A percentile compares a stretch with the other conserved stretches of the same genome.
phyloP scores from a whole-genome alignment of 2,329 filamentous ascomycete species.

The Ophioceras dolichostomum region DNA sequence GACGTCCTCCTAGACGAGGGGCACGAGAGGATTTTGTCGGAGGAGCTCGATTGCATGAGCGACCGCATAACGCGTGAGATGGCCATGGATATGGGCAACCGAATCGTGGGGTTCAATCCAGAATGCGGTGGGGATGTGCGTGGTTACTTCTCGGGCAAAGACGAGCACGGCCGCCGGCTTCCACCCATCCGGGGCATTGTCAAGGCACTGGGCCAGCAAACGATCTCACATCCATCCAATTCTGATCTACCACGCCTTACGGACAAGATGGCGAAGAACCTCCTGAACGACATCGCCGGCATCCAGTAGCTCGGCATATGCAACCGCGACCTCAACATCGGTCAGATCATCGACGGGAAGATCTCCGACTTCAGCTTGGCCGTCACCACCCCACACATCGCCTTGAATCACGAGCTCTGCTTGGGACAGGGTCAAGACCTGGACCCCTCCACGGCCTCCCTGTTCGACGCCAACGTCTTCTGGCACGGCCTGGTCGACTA shows the following conservation, averaged over 20 bases:
- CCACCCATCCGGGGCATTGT: conserved; percentile 12
- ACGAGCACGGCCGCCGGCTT: conserved; percentile 4
- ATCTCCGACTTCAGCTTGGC: conserved; percentile 13
- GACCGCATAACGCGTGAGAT: no score
- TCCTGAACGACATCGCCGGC: conserved; percentile 4
- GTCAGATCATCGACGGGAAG: conserved; percentile 12
- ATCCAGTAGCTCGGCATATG: conserved; percentile 10
- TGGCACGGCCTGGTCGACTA: no score
- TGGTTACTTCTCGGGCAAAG: conserved; percentile 5
- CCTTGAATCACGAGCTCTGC: neutral
- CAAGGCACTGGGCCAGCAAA: conserved; percentile 9
- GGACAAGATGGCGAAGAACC: no score
- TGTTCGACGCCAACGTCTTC: no score
- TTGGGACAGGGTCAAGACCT: neutral
- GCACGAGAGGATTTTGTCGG: neutral
- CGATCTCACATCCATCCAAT: neutral
- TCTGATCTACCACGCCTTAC: no score
- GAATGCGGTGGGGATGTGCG: conserved; percentile 4
- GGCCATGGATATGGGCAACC: no score
- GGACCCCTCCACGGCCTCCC: neutral
- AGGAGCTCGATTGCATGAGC: no score
- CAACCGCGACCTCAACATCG: conserved; percentile 4
- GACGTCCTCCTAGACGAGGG: conserved; percentile 13
- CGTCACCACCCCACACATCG: conserved; percentile 13
- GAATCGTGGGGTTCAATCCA: no score